Evolutionary conservation across 2,329 filamentous ascomycete genomes (phyloP), one percentile per base, ranked within the genome.

Genomic region (Onygenales sp.): DNA sequence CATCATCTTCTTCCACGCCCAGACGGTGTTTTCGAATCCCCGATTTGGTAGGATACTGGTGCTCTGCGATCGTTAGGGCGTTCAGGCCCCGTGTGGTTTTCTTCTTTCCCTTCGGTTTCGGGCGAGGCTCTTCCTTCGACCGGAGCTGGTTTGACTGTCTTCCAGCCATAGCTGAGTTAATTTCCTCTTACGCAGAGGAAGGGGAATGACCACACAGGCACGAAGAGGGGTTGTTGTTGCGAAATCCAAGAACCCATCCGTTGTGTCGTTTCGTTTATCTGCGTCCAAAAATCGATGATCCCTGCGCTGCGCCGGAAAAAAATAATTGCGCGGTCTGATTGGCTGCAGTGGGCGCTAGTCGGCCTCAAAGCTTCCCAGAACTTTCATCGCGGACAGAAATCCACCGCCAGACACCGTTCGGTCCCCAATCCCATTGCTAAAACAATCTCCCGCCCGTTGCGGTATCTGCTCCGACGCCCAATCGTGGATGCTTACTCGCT

Each of bases 1-100:
- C 72, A 36, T 80, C 74, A 5, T 71, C 74, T 4, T 75, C 71
- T 41, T 72, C 71, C 58, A 80, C 76, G 43, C 83, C 83, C 8
- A 86, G 71, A 31, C 84, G 77, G 66, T 78, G 76, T 55, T 74
- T 73, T 57, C 77, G 75, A 45, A 84, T 72, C 60, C 78, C 80
- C 7, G 72, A 56, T 54, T 73, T 74, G 14, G 79, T 76, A 3
- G 79, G 76, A 57, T 76, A 72, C 57, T 81, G 69, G 56, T 77
- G 71, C 56, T 80, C 77, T n/a, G 84, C 84, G 60, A 84, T 83
- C 31, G 84, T 73, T 58, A 84, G 80, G 21, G 84, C 84, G 67
- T 87, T 77, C 39, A 83, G 72, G n/a, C 46, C 74, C 55, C 79
- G 75, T 59, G 60, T 63, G 41, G 60, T 63, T 47, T 70, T 68